A percentile compares a stretch with the other conserved stretches of the same genome.
These are phyloP conservation scores for Plasmodium reichenowi DNA, from an alignment of 169 alveolate species.

Conservation along the genomic window DNA sequence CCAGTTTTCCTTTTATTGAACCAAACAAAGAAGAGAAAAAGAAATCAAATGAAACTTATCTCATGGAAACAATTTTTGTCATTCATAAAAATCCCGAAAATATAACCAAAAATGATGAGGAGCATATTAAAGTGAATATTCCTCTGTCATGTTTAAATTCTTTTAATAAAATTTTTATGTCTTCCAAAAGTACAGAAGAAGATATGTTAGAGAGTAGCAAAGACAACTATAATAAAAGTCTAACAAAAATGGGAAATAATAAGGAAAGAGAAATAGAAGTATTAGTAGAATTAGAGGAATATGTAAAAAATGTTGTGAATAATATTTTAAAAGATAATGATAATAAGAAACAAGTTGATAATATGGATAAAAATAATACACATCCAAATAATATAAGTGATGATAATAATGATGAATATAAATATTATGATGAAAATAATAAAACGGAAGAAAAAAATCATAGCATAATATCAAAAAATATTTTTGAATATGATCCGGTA, in stretches of 20 bases:
- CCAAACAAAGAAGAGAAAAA: background rate
- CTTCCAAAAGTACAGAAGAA: constrained; percentile 16
- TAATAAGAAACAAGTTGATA: background rate
- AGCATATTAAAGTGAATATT: background rate
- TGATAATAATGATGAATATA: too few relatives aligned
- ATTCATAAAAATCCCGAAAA: background rate
- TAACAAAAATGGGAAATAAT: constrained; percentile 1
- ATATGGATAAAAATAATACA: background rate
- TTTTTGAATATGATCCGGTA: background rate
- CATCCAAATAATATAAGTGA: too few relatives aligned
- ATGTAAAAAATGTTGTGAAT: constrained; percentile 1
- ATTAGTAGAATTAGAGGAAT: constrained; percentile 16
- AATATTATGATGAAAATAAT: too few relatives aligned
- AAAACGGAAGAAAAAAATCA: background rate
- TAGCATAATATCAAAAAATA: background rate
- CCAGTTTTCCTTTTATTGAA: too few relatives aligned
- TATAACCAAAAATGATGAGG: background rate
- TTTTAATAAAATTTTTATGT: constrained; percentile 46
- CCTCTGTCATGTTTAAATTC: constrained; percentile 44
- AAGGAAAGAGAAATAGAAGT: constrained; percentile 30
- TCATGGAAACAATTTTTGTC: constrained; percentile 3
- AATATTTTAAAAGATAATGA: background rate
- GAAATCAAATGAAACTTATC: background rate
- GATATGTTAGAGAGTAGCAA: background rate
- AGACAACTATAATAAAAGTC: constrained; percentile 3